Evolutionary conservation across 1,139 yeast genomes (phyloP).

Genomic region (Kurtzmaniella quercitrusa): DNA sequence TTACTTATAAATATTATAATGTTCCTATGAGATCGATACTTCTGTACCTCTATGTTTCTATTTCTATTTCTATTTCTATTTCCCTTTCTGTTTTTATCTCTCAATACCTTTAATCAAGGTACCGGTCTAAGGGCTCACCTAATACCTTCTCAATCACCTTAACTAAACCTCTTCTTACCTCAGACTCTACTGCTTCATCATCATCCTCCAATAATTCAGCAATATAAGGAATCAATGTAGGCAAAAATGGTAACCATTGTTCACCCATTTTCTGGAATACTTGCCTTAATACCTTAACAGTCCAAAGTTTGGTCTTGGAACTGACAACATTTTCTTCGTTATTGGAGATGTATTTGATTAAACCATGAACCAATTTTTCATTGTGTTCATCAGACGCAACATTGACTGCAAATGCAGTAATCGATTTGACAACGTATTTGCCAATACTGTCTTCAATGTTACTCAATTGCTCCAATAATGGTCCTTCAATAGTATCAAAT

Average conservation of each 20-base stretch:
- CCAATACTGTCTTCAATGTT: constrained; percentile 69
- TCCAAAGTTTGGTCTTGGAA: constrained; percentile 65
- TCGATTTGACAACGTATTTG: constrained; percentile 72
- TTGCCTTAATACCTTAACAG: constrained; percentile 71
- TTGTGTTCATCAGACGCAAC: constrained; percentile 85
- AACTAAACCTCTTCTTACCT: constrained; percentile 88
- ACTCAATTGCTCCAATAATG: constrained; percentile 62
- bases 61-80: no score
- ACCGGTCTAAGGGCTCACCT: constrained; percentile 93
- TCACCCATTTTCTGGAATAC: constrained; percentile 92
- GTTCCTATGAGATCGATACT: no score
- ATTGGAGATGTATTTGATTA: constrained; percentile 36
- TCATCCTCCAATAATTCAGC: constrained; percentile 96
- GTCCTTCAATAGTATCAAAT: constrained; percentile 63
- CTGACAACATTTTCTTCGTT: constrained; percentile 23
- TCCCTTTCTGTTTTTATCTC: no score
- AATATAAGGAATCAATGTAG: constrained; percentile 91
- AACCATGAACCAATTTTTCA: constrained; percentile 36
- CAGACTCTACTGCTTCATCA: constrained; percentile 87
- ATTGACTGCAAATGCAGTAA: constrained; percentile 68
- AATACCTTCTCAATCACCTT: constrained; percentile 87
- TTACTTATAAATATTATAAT: no score
- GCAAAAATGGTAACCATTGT: constrained; percentile 86
- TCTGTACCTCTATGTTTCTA: no score
- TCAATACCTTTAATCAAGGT: constrained; percentile 55